Base-by-base conservation (phyloP, 2,329 filamentous ascomycete genomes). In the Cercospora citrullina region DNA sequence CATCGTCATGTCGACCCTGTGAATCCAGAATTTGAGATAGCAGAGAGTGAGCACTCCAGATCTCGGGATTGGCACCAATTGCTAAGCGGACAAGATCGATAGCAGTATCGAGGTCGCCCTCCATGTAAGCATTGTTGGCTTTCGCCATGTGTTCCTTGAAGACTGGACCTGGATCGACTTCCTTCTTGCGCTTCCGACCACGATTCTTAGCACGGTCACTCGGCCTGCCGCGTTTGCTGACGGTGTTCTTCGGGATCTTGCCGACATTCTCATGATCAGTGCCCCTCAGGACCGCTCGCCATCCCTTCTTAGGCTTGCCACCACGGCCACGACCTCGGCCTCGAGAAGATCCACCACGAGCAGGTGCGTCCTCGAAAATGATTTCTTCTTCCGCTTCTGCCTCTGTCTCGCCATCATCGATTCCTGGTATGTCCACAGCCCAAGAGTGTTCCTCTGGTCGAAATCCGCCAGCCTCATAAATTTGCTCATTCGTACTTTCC, bases 61-160 rank as follows among this genome's bases (percentile, higher is more conserved):
- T 86, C 75, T 89, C 87, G 0, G 87, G 87, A 72, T 90, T 89
- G 31, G 82, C 78, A 48, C 83, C 79, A 33, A 88, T 83, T 8
- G 86, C 86, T 68, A 82, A 62, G 77, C 81, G 60, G 79, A 84
- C 73, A 76, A 79, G 63, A 81, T 85, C 83, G 39, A 88, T 80
- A 5, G 90, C 89, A 48, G 84, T 81, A 5, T 87, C 83, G 70
- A 89, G 88, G 21, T 89, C 84, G 28, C 85, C 83, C 9, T 85
- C 82, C 67, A 92, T 83, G 75, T 89, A 93, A 4, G 88, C 87
- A 68, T 89, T 84, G 67, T 89, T 91, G 3, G 91, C 91, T 74
- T 86, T 83, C 58, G 86, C 85, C 60, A 93, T 84, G 51, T 89
- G 83, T 48, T 86, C 83, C 74, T 90, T 92, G 77, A 93, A 91